Base-by-base conservation (phyloP, 192 early-diverging fungal genomes). In the Coemansia sp. region DNA sequence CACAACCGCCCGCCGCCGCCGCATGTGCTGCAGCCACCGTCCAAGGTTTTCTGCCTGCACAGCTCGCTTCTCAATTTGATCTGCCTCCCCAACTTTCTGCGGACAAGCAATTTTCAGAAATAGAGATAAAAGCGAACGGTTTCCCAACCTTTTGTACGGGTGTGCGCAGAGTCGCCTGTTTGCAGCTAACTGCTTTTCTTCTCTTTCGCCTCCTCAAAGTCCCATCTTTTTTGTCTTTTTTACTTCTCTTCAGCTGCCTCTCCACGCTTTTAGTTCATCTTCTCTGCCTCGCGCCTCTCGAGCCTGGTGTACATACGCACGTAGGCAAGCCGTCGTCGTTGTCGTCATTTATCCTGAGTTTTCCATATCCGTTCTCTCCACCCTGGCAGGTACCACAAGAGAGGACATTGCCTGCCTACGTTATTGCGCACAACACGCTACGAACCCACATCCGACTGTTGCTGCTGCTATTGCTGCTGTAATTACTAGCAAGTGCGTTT, bases 181-280 rank as follows among this genome's bases (percentile, higher is more conserved):
- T 46, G 43, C 16, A 9, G 3, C 16, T 46, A 6, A 2, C n/a
- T 46, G 43, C n/a, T 20, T 20, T 51, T 51, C 48, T 51, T 26
- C 48, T 51, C 48, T 9, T 51, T 51, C 48, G 48, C 48, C 48
- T 51, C 48, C 48, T 51, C 48, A 51, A 51, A 26, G n/a, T 12
- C 23, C 23, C 25, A 12, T 20, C 46, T 25, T 48, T 49, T 49
- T 49, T 25, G 46, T 49, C 23, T 25, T 49, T 49, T 49, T 25
- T 5, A 2, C 23, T 49, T 6, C 21, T 49, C 46, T 49, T 5
- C 25, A 18, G 42, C 42, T 45, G 42, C 42, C 39, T 40, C 16
- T 40, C 7, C 4, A 13, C 39, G 9, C 10, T 40, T 15, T 8
- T 40, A n/a, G n/a, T n/a, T n/a, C n/a, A n/a, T n/a, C n/a, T 45